Conservation (phyloP, 257 asterid genomes). For the Lavandula angustifolia region DNA sequence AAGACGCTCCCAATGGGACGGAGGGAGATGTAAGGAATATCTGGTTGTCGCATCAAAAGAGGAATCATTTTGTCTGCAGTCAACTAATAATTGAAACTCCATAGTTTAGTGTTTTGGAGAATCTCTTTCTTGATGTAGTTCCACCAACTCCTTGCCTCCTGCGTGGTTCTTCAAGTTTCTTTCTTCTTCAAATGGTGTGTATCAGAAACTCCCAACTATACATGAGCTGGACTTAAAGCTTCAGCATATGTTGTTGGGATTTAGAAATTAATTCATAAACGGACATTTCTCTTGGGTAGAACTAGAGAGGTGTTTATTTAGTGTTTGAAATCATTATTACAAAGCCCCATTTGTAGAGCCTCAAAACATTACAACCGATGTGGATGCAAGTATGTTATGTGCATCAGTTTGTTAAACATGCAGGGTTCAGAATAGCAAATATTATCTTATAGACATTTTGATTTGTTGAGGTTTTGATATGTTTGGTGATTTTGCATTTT, state of each 20-base stretch:
- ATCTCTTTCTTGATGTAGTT: constrained; percentile 54
- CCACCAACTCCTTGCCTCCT: constrained; percentile 31
- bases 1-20: too few species aligned
- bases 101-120: constrained; percentile 55
- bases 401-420: background rate
- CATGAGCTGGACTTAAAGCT: background rate
- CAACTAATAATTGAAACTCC: constrained; percentile 53
- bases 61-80: constrained; percentile 54
- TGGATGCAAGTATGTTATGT: background rate
- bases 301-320: background rate
- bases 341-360: background rate
- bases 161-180: constrained; percentile 20
- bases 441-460: background rate
- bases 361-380: background rate
- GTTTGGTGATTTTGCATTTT: background rate
- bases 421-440: background rate
- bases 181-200: constrained; percentile 6
- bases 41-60: constrained; percentile 45
- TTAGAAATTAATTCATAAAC: background rate
- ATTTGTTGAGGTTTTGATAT: background rate
- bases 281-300: background rate
- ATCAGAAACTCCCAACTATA: background rate
- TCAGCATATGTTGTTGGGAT: constrained; percentile 2
- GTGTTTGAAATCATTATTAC: too few species aligned
- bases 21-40: constrained; percentile 43